phyloP scores from a whole-genome alignment of 1,284 basidiomycete species.

The Leccinum cinnamomeum region DNA sequence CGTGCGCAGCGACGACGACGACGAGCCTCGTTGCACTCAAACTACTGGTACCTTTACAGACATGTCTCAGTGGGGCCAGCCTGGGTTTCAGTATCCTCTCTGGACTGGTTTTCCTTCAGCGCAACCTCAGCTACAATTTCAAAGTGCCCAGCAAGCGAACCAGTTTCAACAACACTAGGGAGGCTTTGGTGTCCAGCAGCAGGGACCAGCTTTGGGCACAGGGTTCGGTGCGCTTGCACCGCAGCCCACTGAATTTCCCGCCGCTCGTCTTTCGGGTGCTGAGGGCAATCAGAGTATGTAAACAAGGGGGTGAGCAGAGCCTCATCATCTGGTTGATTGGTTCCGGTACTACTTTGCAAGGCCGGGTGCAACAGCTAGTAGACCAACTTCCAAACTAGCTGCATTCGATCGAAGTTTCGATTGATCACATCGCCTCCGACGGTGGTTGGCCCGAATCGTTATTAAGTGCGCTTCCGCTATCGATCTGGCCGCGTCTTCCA shows the following conservation, averaged over 20 bases:
- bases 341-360: neutral
- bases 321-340: neutral
- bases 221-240: too few species aligned
- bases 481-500: neutral
- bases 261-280: too few species aligned
- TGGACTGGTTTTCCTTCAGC: constrained; percentile 55
- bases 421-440: too few species aligned
- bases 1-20: neutral
- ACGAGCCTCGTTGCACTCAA: neutral
- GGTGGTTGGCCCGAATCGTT: neutral
- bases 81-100: constrained; percentile 57
- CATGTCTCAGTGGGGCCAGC: constrained; percentile 35
- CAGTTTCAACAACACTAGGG: constrained; percentile 30
- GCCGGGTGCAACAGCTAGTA: neutral
- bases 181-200: too few species aligned
- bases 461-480: neutral
- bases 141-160: constrained; percentile 40
- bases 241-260: too few species aligned
- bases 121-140: constrained; percentile 45
- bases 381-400: neutral
- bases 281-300: too few species aligned
- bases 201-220: too few species aligned
- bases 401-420: too few species aligned
- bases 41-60: neutral
- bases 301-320: neutral